phyloP scores from a whole-genome alignment of 139 green algal genomes.

The Parachlorella kessleri region DNA sequence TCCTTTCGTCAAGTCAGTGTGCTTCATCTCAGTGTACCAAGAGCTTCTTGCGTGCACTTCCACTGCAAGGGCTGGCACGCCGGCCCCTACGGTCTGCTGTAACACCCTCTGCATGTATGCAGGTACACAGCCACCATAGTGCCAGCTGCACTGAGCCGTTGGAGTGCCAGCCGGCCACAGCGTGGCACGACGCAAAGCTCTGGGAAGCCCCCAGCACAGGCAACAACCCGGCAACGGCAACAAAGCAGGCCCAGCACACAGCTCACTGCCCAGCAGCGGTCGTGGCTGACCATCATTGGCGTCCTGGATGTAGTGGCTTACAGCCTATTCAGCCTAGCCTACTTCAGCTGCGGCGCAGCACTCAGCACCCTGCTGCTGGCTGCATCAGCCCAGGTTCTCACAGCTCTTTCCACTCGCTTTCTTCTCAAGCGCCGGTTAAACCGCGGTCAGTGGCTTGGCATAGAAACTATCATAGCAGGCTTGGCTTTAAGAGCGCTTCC shows the following conservation, averaged over 20 bases:
- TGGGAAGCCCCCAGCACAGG: too few relatives aligned
- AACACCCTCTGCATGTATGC: too few relatives aligned
- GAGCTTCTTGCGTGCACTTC: too few relatives aligned
- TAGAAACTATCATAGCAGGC: slow-evolving; percentile 32
- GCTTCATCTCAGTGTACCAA: too few relatives aligned
- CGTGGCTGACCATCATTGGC: slow-evolving; percentile 40
- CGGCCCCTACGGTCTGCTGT: too few relatives aligned
- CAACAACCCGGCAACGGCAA: neutral
- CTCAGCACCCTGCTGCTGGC: slow-evolving; percentile 44
- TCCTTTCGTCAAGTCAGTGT: neutral
- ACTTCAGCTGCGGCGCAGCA: slow-evolving; percentile 40
- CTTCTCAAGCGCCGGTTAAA: slow-evolving; percentile 32
- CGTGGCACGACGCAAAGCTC: too few relatives aligned
- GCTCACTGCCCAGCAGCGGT: slow-evolving; percentile 12
- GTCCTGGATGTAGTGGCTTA: slow-evolving; percentile 45
- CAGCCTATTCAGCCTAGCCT: slow-evolving; percentile 40
- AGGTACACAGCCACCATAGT: slow-evolving; percentile 40
- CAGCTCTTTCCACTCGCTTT: slow-evolving; percentile 30
- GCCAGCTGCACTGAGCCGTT: slow-evolving; percentile 10
- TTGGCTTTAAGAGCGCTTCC: slow-evolving; percentile 33
- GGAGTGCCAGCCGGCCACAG: too few relatives aligned
- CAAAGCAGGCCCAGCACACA: neutral
- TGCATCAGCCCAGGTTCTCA: slow-evolving; percentile 41
- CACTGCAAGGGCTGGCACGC: too few relatives aligned
- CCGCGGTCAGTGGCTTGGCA: slow-evolving; percentile 20